Evolutionary conservation across 495 filamentous ascomycete genomes (phyloP), one percentile per base, ranked within the genome.

Genomic region (Cercophora scortea): DNA sequence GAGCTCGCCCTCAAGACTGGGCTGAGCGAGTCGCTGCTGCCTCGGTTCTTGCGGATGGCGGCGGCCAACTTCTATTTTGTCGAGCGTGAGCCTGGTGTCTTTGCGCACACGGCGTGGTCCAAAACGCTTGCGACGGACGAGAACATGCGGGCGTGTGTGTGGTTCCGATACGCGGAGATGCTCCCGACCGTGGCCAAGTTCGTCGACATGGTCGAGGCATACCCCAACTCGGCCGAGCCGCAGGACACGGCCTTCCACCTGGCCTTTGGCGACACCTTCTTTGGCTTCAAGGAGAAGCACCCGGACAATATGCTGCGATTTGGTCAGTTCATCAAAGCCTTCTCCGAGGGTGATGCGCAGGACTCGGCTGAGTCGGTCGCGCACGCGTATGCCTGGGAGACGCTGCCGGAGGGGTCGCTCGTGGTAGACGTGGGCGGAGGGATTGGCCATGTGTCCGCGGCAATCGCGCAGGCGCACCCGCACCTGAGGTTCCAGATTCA

Each of bases 101-200:
- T 73, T 42, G 50, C 54, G n/a, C 70, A 73, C 47, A 68, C 62
- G 16, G 65, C 69, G n/a, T 54, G 54, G 13, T 71, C 54, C 19
- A 47, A 19, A 17, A 35, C 33, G 4, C 62, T 59, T 25, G 54
- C 54, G 11, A 47, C 38, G 18, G 61, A 59, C 47, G 53, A 57
- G 41, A 51, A 55, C 18, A 53, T 59, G 56, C 43, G 49, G 45
- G 53, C 58, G n/a, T 54, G 49, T 32, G 45, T 61, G 5, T 52
- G 54, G 50, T 55, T 50, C 34, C 36, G 54, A n/a, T 42, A 55
- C 11, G 40, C 84, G 80, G 19, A 90, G 79, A 48, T 71, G 71
- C 49, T 81, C 73, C 86, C 86, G 87, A 15, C 92, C 84, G 67
- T 94, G 83, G 55, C 87, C 67, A 46, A 94, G 80, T 70, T 90